Evolutionary conservation across 768 basidiomycete genomes (phyloP), one percentile per base, ranked within the genome.

Genomic region (Macrocybe gigantea): DNA sequence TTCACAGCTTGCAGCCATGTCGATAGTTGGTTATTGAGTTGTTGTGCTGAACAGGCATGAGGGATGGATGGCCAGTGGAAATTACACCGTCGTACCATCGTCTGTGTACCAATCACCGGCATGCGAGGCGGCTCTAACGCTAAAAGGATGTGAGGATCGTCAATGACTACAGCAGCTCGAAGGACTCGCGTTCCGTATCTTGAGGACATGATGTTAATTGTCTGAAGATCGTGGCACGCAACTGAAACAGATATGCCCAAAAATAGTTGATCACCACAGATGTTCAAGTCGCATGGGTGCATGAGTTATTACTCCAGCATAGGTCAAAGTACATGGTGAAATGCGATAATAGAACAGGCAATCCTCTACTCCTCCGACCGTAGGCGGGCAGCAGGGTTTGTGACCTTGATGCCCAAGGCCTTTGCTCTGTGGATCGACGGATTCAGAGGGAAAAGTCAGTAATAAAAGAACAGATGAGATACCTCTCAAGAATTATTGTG

Each of bases 31-130:
- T 62, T 48, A 52, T 79, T 62, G 14, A 97, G 76, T 46, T 76
- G 64, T 33, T 68, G 57, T 5, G 66, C 89, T 93, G 58, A 29
- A 48, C 44, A 47, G 38, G 33, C 29, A 44, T 49, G 48, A 55
- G 53, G 13, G 51, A 56, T 43, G 54, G 48, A 44, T 22, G 34
- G 38, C 9, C 10, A 34, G 49, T 41, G 33, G 45, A 44, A 34
- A 41, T 22, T 50, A 34, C 45, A 51, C 5, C 14, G 38, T 61
- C 61, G 10, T 58, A 88, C 92, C 73, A 55, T 89, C 70, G 40
- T 64, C 73, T 13, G 80, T 81, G 66, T 98, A 98, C 95, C 95
- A 98, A 49, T 81, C 83, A 34, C 85, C 87, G 2, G 93, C 93
- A 69, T 97, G 94, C 1, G 86, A 82, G 1, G 93, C 88, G 41